Evolutionary conservation across 768 basidiomycete genomes (phyloP), one percentile per base, ranked within the genome.

Genomic region (Suillus plorans): DNA sequence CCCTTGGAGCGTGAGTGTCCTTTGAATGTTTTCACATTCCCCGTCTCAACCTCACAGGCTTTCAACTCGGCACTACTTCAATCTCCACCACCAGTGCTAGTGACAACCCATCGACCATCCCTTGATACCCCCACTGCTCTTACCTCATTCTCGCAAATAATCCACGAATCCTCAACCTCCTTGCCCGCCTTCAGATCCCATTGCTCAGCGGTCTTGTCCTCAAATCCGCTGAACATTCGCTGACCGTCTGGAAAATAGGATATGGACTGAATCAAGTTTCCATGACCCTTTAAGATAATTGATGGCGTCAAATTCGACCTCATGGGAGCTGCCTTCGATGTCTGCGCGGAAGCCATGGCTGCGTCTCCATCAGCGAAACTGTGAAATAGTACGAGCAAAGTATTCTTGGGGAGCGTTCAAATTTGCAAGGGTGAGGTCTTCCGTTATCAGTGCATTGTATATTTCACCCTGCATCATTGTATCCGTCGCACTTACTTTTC

Each of bases 251-350:
- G 49, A 22, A 47, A 47, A 10, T 47, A 47, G 45, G 45, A 47
- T 13, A 47, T 22, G 5, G 45, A 47, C 2, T 0, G 0, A 22
- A 47, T 47, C 0, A 2, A 0, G 0, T 28, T 1, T 8, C 6
- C 14, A 8, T 50, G 49, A 25, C 49, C 49, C 25, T 25, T 28
- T 25, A 50, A 25, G 28, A 25, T 50, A 0, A 5, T 50, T 16
- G 3, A 1, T 5, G 49, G 49, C 1, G 3, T 28, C 14, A 50
- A 7, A 28, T 16, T 28, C 25, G 13, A 28, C 16, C 25, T 50
- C 3, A 13, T 16, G 0, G 14, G 5, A 14, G 22, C 49, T 16
- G 25, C 14, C 7, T 50, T 25, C 13, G 13, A 9, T 36, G 3
- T 28, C 12, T 22, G 25, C 1, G 49, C 3, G 3, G 49, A 50